Percentiles rank a stretch among this genome's conserved stretches.
Evolutionary conservation across 306 rosid species (phyloP).

Genomic region (Lupinus albus): DNA sequence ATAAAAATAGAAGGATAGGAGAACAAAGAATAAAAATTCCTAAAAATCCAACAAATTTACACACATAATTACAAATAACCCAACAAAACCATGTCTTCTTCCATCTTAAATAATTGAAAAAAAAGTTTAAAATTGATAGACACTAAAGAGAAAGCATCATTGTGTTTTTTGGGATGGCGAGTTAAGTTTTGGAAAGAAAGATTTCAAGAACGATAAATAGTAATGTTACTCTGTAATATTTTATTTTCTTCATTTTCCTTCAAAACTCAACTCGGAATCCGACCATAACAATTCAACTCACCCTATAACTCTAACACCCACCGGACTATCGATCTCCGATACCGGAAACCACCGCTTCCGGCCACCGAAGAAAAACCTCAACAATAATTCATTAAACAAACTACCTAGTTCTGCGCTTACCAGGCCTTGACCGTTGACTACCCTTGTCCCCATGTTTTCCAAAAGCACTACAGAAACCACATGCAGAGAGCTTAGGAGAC

Average conservation of each 20-base stretch:
- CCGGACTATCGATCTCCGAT: constrained; percentile 31
- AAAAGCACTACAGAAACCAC: constrained; percentile 67
- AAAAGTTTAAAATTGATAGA: neutral
- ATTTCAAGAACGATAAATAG: too few species aligned
- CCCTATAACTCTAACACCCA: neutral
- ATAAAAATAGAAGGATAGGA: too few species aligned
- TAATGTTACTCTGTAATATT: too few species aligned
- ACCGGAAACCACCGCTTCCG: constrained; percentile 6
- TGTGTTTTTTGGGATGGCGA: constrained; percentile 10
- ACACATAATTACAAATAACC: constrained; percentile 49
- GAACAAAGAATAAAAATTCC: constrained; percentile 27
- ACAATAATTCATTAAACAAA: neutral
- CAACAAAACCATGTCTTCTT: constrained; percentile 32
- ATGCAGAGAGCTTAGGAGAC: constrained; percentile 78
- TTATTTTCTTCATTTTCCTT: neutral
- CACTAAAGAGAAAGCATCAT: constrained; percentile 8
- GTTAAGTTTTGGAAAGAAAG: too few species aligned
- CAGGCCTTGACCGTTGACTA: constrained; percentile 42
- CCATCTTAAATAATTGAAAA: constrained; percentile 3
- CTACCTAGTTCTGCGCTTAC: constrained; percentile 55
- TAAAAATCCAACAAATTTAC: constrained; percentile 20
- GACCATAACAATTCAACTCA: constrained; percentile 11
- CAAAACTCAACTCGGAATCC: too few species aligned
- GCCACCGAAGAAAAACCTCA: neutral
- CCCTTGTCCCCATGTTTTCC: constrained; percentile 49